A percentile compares a stretch with the other conserved stretches of the same genome.
phyloP scores from a whole-genome alignment of 768 basidiomycete genomes.

The Pleurotus pulmonarius region DNA sequence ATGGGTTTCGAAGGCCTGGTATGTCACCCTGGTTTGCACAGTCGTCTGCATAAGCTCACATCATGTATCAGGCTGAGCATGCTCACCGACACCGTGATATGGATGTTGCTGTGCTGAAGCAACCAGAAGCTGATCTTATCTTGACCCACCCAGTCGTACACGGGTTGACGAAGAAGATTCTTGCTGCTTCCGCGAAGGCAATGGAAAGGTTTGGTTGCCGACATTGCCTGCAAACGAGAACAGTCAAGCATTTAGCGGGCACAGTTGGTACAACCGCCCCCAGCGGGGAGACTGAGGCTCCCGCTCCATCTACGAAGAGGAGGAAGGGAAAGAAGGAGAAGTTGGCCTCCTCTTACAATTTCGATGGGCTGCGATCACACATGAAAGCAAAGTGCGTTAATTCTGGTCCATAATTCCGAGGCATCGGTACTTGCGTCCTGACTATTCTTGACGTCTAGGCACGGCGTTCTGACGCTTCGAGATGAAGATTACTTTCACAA shows the following conservation, averaged over 20 bases:
- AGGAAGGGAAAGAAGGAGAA: conserved; percentile 9
- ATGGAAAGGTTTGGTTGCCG: conserved; percentile 47
- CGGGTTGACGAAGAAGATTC: conserved; percentile 18
- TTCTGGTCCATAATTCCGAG: background rate
- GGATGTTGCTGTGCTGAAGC: conserved; percentile 31
- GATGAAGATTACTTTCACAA: conserved; percentile 52
- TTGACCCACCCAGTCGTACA: conserved; percentile 15
- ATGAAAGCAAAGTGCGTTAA: conserved; percentile 52
- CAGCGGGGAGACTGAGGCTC: background rate
- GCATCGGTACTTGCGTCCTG: conserved; percentile 5
- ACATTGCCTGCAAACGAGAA: conserved; percentile 34
- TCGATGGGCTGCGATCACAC: conserved; percentile 61
- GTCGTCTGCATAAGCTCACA: background rate
- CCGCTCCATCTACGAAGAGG: conserved; percentile 9
- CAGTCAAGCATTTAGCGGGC: background rate
- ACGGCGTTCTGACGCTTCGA: conserved; percentile 38
- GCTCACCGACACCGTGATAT: conserved; percentile 59
- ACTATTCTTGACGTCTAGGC: conserved; percentile 30
- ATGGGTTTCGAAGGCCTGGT: conserved; percentile 49
- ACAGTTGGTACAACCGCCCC: background rate
- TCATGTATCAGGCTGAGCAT: conserved; percentile 50
- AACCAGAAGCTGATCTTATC: conserved; percentile 14
- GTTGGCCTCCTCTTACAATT: conserved; percentile 33
- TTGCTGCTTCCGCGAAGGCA: conserved; percentile 16
- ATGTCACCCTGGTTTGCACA: conserved; percentile 15